phyloP scores from a whole-genome alignment of 148 eudicot genomes.

The Heliosperma pusillum region DNA sequence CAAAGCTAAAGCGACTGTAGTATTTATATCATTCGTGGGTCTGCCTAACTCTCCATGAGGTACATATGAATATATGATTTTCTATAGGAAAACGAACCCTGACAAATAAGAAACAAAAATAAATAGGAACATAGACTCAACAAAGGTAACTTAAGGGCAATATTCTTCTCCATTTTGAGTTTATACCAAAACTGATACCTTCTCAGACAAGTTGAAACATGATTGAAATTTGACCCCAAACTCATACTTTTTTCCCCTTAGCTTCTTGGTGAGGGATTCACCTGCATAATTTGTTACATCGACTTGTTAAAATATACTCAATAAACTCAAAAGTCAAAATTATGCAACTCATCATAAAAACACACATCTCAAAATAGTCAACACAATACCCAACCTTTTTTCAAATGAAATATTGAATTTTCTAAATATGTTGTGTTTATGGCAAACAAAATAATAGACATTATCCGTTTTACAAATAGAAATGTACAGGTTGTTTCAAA shows the following conservation, averaged over 20 bases:
- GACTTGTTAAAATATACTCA: neutral
- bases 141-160: no score
- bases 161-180: no score
- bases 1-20: no score
- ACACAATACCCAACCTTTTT: neutral
- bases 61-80: no score
- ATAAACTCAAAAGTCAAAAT: neutral
- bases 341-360: neutral
- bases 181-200: conserved; percentile 40
- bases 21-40: no score
- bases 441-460: neutral
- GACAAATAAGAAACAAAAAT: no score
- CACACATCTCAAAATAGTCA: neutral
- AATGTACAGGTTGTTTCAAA: neutral
- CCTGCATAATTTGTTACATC: conserved; percentile 37
- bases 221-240: conserved; percentile 62
- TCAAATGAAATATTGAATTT: neutral
- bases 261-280: conserved; percentile 43
- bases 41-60: no score
- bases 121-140: no score
- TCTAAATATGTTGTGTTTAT: neutral
- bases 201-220: conserved; percentile 59
- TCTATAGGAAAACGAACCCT: no score
- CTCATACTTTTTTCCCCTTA: conserved; percentile 57
- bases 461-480: neutral